Percentiles rank a stretch among this genome's conserved stretches.
These are phyloP conservation scores for Periconia sp. DNA, from an alignment of 2,329 filamentous ascomycete genomes.

Conservation along the genomic window DNA sequence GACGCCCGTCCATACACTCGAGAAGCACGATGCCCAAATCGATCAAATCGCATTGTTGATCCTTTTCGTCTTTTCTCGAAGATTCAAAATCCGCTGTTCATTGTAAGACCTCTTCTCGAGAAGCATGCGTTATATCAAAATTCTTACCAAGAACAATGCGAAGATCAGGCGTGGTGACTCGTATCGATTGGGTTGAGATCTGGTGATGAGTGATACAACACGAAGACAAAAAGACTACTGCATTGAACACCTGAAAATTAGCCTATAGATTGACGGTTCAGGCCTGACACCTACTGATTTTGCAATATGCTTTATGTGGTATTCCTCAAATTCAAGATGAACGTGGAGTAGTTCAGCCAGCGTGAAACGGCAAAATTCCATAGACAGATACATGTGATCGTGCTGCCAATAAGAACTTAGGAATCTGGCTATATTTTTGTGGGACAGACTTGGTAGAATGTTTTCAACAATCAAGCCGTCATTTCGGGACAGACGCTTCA, in stretches of 20 bases:
- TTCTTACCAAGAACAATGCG: slow-evolving; percentile 8
- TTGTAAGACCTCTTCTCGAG: background rate
- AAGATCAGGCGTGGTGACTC: slow-evolving; percentile 6
- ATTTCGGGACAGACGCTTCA: slow-evolving; percentile 1
- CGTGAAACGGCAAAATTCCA: slow-evolving; percentile 12
- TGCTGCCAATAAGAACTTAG: background rate
- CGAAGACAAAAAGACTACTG: slow-evolving; percentile 1
- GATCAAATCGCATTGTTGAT: slow-evolving; percentile 6
- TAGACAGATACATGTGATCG: slow-evolving; percentile 1
- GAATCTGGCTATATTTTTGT: slow-evolving; percentile 5
- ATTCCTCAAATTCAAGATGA: slow-evolving; percentile 9
- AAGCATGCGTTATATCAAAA: background rate
- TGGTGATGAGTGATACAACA: slow-evolving; percentile 3
- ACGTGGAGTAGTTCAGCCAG: slow-evolving; percentile 9
- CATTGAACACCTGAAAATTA: slow-evolving; percentile 7
- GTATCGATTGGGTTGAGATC: slow-evolving; percentile 4
- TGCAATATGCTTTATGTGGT: slow-evolving; percentile 9
- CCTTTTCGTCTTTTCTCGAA: background rate
- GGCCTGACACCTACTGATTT: slow-evolving; percentile 12
- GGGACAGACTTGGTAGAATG: background rate
- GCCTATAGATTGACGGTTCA: too few relatives aligned
- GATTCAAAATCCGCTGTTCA: slow-evolving; percentile 10
- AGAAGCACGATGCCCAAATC: slow-evolving; percentile 14
- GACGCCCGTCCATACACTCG: slow-evolving; percentile 16
- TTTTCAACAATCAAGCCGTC: slow-evolving; percentile 1